A percentile compares a stretch with the other conserved stretches of the same genome.
Conservation (phyloP, 1,139 yeast genomes). For the Nadsonia starkeyi-henricii region DNA sequence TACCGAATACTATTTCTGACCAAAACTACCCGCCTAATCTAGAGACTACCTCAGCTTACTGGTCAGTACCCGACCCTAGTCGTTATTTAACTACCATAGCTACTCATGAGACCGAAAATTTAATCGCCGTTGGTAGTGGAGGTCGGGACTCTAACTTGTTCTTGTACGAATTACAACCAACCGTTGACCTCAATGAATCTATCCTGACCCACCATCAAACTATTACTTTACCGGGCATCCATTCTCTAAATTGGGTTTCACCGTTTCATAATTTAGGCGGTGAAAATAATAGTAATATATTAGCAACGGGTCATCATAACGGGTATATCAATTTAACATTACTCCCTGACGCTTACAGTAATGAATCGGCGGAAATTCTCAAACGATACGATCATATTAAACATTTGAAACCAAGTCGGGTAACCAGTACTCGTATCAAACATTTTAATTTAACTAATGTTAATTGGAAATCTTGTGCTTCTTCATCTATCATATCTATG, state of each 20-base stretch:
- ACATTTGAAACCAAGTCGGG: constrained; percentile 27
- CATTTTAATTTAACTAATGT: constrained; percentile 26
- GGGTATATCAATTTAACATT: constrained; percentile 58
- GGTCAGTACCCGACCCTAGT: constrained; percentile 54
- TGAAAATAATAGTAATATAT: constrained; percentile 19
- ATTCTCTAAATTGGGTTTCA: constrained; percentile 50
- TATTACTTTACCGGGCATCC: constrained; percentile 53
- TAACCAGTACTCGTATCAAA: constrained; percentile 24
- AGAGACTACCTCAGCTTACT: constrained; percentile 27
- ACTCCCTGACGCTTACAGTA: constrained; percentile 42
- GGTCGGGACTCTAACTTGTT: constrained; percentile 41
- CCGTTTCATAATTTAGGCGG: constrained; percentile 22
- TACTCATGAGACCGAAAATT: constrained; percentile 28
- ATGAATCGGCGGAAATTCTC: constrained; percentile 52
- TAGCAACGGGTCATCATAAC: constrained; percentile 56
- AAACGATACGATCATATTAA: constrained; percentile 63
- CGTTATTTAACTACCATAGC: constrained; percentile 47
- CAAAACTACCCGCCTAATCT: neutral
- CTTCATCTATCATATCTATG: constrained; percentile 37
- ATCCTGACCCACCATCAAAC: constrained; percentile 60
- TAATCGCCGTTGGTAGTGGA: constrained; percentile 56
- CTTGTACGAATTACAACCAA: constrained; percentile 42
- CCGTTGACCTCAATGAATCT: constrained; percentile 1
- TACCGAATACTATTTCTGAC: neutral
- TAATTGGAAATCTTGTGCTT: constrained; percentile 29